Percentiles rank a stretch among this genome's conserved stretches.
Evolutionary conservation across 768 basidiomycete species (phyloP).

Genomic region (Suillus alpinus): DNA sequence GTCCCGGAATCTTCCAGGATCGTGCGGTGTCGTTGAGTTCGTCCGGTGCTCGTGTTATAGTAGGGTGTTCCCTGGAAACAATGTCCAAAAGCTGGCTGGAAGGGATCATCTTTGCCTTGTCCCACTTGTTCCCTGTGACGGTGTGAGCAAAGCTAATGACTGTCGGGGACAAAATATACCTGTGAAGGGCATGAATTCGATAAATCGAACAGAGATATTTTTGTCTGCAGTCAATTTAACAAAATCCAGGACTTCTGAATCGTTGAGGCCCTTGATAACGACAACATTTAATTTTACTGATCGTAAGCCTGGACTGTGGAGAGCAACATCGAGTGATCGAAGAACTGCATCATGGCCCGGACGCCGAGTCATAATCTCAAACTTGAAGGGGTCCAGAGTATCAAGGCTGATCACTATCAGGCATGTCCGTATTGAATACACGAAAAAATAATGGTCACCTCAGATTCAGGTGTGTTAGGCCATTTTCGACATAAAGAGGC

Average conservation of each 20-base stretch:
- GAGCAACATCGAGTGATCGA: conserved; percentile 60
- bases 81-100: conserved; percentile 59
- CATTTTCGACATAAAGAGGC: conserved; percentile 62
- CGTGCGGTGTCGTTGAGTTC: conserved; percentile 79
- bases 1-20: conserved; percentile 71
- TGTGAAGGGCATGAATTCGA: conserved; percentile 94
- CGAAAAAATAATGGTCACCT: conserved; percentile 38
- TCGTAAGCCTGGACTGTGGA: conserved; percentile 45
- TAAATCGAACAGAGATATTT: conserved; percentile 74
- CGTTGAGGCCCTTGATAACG: conserved; percentile 77
- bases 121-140: conserved; percentile 77
- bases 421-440: conserved; percentile 2
- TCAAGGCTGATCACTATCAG: conserved; percentile 54
- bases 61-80: conserved; percentile 48
- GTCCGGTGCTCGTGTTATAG: conserved; percentile 56
- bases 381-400: conserved; percentile 83
- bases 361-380: conserved; percentile 83
- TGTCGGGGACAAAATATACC: conserved; percentile 39
- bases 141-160: conserved; percentile 6
- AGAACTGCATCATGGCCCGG: conserved; percentile 75
- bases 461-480: conserved; percentile 74
- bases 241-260: conserved; percentile 76
- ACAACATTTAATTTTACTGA: conserved; percentile 85
- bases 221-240: conserved; percentile 69
- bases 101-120: conserved; percentile 76